phyloP scores from a whole-genome alignment of 2,329 filamentous ascomycete species.

The Neonectria ditissima region DNA sequence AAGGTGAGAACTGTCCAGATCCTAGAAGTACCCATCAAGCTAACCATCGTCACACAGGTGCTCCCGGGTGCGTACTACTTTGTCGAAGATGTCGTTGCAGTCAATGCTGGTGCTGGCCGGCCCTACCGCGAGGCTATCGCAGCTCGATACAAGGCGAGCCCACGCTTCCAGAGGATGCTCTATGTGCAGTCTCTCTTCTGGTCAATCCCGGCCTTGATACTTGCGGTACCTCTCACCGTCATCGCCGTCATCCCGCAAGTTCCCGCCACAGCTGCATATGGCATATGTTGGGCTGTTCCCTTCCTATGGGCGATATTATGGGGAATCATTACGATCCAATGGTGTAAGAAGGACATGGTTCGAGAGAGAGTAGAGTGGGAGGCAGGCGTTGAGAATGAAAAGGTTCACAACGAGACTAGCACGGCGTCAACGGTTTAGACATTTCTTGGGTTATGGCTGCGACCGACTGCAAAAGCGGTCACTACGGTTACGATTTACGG shows the following conservation, averaged over 20 bases:
- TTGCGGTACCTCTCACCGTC: constrained; percentile 53
- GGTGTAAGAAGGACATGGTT: constrained; percentile 54
- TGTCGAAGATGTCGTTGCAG: constrained; percentile 75
- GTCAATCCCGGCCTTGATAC: constrained; percentile 52
- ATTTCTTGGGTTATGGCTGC: constrained; percentile 2
- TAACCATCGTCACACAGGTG: constrained; percentile 53
- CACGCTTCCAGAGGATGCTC: constrained; percentile 56
- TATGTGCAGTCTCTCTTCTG: constrained; percentile 56
- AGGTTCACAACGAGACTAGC: constrained; percentile 15
- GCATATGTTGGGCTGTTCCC: constrained; percentile 55
- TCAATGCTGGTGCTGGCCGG: constrained; percentile 70
- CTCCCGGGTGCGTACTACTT: constrained; percentile 73
- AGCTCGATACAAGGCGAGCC: constrained; percentile 56
- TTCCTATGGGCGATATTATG: constrained; percentile 53
- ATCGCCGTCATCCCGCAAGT: constrained; percentile 50
- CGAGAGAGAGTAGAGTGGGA: constrained; percentile 54
- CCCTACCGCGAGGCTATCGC: constrained; percentile 56
- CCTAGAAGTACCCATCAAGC: background rate
- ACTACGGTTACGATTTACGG: constrained; percentile 10
- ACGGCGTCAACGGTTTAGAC: constrained; percentile 27
- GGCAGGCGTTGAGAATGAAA: constrained; percentile 40
- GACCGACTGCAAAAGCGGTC: background rate
- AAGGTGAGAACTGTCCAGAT: constrained; percentile 39
- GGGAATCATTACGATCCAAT: constrained; percentile 50
- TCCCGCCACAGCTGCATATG: constrained; percentile 52